Evolutionary conservation across 108 stramenopile species (phyloP).

Genomic region (Cyclotella atomus): DNA sequence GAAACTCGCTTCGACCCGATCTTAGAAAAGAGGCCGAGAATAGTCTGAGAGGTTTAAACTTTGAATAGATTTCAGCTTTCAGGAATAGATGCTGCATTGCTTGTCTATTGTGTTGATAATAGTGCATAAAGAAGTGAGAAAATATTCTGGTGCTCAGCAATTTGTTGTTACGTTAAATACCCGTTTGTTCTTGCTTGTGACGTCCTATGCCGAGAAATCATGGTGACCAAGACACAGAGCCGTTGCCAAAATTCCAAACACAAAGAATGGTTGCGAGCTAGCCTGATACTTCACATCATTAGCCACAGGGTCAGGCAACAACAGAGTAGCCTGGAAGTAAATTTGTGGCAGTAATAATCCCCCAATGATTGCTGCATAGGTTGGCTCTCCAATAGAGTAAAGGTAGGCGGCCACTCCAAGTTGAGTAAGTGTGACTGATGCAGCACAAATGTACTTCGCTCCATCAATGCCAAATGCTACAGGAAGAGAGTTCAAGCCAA

Average conservation of each 20-base stretch:
- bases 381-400: slow-evolving; percentile 77
- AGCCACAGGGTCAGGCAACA: slow-evolving; percentile 91
- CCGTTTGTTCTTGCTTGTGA: not conserved
- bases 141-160: too few relatives aligned
- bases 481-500: slow-evolving; percentile 93
- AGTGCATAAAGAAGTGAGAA: too few relatives aligned
- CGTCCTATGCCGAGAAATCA: slow-evolving; percentile 57
- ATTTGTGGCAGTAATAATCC: slow-evolving; percentile 91
- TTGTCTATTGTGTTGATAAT: too few relatives aligned
- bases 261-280: slow-evolving; percentile 91
- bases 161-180: too few relatives aligned
- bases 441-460: slow-evolving; percentile 94
- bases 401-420: slow-evolving; percentile 92
- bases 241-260: slow-evolving; percentile 93
- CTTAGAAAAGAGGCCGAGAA: slow-evolving; percentile 79
- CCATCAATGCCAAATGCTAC: slow-evolving; percentile 96
- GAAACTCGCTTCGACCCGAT: slow-evolving; percentile 85
- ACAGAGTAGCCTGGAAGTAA: slow-evolving; percentile 90
- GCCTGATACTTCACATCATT: slow-evolving; percentile 98
- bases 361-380: slow-evolving; percentile 80
- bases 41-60: slow-evolving; percentile 24
- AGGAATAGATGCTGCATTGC: too few relatives aligned
- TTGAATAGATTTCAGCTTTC: not conserved
- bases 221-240: slow-evolving; percentile 93
- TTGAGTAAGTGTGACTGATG: slow-evolving; percentile 90